These are phyloP conservation scores for Macrotyloma uniflorum DNA, from an alignment of 306 rosid genomes.

Conservation along the genomic window DNA sequence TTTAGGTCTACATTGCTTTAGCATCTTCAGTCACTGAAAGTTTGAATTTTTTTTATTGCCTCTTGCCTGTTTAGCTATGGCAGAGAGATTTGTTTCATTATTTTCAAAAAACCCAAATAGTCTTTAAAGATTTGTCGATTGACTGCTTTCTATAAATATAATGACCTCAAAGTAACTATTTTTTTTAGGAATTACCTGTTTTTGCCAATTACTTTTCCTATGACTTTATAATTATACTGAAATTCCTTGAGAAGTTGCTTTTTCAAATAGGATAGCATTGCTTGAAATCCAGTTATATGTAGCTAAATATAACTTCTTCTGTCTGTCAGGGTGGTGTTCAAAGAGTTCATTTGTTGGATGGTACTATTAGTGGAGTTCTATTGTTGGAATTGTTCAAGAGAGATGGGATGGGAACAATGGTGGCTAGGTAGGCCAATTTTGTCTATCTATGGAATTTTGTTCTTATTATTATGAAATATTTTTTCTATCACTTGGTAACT, in stretches of 20 bases:
- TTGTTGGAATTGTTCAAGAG: constrained; percentile 78
- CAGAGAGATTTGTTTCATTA: background rate
- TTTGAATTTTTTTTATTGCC: background rate
- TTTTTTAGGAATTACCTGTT: background rate
- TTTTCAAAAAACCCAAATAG: background rate
- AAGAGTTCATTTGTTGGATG: constrained; percentile 84
- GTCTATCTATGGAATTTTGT: constrained; percentile 14
- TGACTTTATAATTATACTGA: background rate
- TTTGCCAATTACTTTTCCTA: background rate
- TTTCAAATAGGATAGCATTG: background rate
- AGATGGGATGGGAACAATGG: constrained; percentile 93
- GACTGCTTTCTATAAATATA: background rate
- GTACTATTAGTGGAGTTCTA: constrained; percentile 75
- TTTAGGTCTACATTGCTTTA: background rate
- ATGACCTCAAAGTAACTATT: background rate
- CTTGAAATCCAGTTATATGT: constrained; percentile 38
- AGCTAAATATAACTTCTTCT: constrained; percentile 35
- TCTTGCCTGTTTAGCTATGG: background rate
- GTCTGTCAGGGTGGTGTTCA: constrained; percentile 78
- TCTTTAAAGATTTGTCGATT: background rate
- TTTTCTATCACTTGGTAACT: background rate
- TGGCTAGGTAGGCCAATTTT: constrained; percentile 64
- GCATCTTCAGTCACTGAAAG: background rate
- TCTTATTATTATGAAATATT: background rate
- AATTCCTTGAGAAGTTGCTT: constrained; percentile 21